A percentile compares a stretch with the other conserved stretches of the same genome.
Evolutionary conservation across 352 stramenopile genomes (phyloP).

Genomic region (Albugo laibachii): DNA sequence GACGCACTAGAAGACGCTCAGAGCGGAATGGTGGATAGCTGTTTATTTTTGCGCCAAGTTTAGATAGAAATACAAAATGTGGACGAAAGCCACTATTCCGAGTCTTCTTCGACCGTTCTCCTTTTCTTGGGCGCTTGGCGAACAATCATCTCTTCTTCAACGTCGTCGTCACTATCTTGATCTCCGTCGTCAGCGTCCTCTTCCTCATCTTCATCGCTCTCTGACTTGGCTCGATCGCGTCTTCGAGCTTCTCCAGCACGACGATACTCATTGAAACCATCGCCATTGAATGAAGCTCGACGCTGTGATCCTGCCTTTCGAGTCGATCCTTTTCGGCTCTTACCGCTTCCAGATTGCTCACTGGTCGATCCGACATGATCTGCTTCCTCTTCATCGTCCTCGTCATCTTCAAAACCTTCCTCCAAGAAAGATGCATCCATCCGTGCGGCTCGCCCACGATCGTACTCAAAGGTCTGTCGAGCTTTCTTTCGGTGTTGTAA

Average conservation of each 20-base stretch:
- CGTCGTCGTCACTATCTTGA: conserved; percentile 39
- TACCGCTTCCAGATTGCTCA: conserved; percentile 47
- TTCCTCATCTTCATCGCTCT: conserved; percentile 6
- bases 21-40: conserved; percentile 45
- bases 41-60: conserved; percentile 26
- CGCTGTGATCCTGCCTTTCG: neutral
- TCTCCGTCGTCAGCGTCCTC: conserved; percentile 48
- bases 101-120: conserved; percentile 67
- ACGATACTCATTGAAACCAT: conserved; percentile 67
- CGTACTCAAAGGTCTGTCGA: conserved; percentile 57
- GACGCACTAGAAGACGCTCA: conserved; percentile 46
- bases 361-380: conserved; percentile 62
- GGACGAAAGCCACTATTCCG: conserved; percentile 19
- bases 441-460: conserved; percentile 42
- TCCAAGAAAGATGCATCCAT: conserved; percentile 75
- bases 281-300: conserved; percentile 22
- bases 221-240: conserved; percentile 11
- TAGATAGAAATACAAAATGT: conserved; percentile 1
- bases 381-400: conserved; percentile 46
- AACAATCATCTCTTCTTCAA: conserved; percentile 61
- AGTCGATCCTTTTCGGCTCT: conserved; percentile 14
- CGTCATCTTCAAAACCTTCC: conserved; percentile 57
- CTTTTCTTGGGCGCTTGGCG: conserved; percentile 56
- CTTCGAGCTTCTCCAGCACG: conserved; percentile 12
- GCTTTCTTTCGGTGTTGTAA: conserved; percentile 75